A percentile compares a stretch with the other conserved stretches of the same genome.
Evolutionary conservation across 129 eudicot genomes (phyloP).

Genomic region (Lonicera japonica): DNA sequence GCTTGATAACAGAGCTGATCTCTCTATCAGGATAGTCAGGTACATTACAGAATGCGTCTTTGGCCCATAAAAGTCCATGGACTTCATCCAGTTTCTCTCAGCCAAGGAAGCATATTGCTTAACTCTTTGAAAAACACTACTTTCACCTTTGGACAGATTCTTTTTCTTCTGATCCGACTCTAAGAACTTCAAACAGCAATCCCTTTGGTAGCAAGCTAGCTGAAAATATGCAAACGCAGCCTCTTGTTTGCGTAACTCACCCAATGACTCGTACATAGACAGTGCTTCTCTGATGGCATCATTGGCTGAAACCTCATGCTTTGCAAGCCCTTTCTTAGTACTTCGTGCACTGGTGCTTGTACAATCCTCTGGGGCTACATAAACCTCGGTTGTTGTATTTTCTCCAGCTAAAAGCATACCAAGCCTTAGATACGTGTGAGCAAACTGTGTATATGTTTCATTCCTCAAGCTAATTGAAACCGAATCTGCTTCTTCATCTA

Average conservation of each 20-base stretch:
- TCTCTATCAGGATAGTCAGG: slow-evolving; percentile 65
- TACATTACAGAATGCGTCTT: slow-evolving; percentile 72
- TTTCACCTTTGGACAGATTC: slow-evolving; percentile 47
- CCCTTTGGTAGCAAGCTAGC: slow-evolving; percentile 78
- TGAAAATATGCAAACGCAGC: slow-evolving; percentile 89
- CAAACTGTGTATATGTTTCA: slow-evolving; percentile 87
- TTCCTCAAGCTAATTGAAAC: slow-evolving; percentile 36
- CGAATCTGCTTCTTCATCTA: slow-evolving; percentile 25
- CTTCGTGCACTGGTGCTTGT: slow-evolving; percentile 12
- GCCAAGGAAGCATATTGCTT: slow-evolving; percentile 80
- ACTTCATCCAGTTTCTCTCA: slow-evolving; percentile 85
- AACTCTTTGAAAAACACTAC: slow-evolving; percentile 43
- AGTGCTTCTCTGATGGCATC: slow-evolving; percentile 90
- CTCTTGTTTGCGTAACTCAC: slow-evolving; percentile 85
- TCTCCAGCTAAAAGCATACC: slow-evolving; percentile 91
- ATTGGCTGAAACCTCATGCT: slow-evolving; percentile 75
- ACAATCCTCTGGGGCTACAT: slow-evolving; percentile 33
- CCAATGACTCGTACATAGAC: slow-evolving; percentile 65
- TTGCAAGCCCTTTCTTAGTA: slow-evolving; percentile 49
- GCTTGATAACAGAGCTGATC: slow-evolving; percentile 49
- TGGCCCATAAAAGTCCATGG: slow-evolving; percentile 71
- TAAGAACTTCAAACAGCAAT: slow-evolving; percentile 66
- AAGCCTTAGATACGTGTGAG: slow-evolving; percentile 80
- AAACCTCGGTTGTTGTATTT: slow-evolving; percentile 54
- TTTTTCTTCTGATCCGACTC: slow-evolving; percentile 44